Evolutionary conservation across 164 flowering plant genomes (phyloP), one percentile per base, ranked within the genome.

Genomic region (Piper longum): DNA sequence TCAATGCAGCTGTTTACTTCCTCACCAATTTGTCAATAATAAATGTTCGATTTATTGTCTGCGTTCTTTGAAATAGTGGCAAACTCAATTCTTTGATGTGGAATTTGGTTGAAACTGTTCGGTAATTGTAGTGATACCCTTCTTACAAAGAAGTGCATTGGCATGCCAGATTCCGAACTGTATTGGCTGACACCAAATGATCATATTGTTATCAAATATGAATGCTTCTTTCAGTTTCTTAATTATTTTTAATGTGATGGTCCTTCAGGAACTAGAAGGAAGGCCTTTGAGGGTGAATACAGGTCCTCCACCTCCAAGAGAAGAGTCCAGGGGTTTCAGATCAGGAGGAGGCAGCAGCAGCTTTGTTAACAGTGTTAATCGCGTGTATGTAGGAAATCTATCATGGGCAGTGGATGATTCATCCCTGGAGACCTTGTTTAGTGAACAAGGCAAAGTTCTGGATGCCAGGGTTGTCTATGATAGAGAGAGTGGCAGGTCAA

Each of bases 391-490:
- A 19, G 91, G 98, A 42, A 93, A 93, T 69, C 96, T 93, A 66
- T 70, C 96, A 43, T 93, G 97, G 97, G 87, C 82, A 61, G 97
- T 88, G 68, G 97, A 90, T 72, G 79, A 90, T 63, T 67, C 66
- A 56, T 81, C 90, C 3, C 91, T 93, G 48, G 92, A 86, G 74
- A 72, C 66, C 61, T 57, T 77, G 59, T 93, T 93, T 72, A 80
- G 95, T 60, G 95, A 90, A 72, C 89, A 88, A 70, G 98, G 96
- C 51, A 79, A 74, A 62, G 97, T 93, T 62, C 42, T 76, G 76
- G 96, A 89, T 65, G 98, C 98, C 54, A 81, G 59, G 74, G 96
- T 93, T 1, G 85, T 93, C 18, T 86, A 78, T 73, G 98, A 93
- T 67, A 76, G 90, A 67, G 92, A 93, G 43, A 90, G 75, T 75